phyloP scores from a whole-genome alignment of 1,284 basidiomycete genomes.

The Coriolopsis trogii region DNA sequence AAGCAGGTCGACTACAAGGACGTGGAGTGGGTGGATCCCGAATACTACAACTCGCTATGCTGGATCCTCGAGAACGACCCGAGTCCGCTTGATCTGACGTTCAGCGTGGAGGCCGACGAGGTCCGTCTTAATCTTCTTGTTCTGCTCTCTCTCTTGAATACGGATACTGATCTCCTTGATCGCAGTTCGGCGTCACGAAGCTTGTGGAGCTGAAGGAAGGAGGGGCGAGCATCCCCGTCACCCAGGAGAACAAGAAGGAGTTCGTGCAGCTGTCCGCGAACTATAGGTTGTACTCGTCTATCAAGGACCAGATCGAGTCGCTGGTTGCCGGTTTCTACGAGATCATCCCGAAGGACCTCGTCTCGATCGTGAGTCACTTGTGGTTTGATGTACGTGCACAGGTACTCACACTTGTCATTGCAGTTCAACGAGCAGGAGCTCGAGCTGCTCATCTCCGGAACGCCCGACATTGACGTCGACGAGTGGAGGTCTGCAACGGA shows the following conservation, averaged over 20 bases:
- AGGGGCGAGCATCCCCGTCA: constrained; percentile 83
- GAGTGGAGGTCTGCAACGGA: constrained; percentile 97
- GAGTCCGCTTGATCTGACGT: constrained; percentile 81
- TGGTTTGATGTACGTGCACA: too few species aligned
- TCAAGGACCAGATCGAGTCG: constrained; percentile 95
- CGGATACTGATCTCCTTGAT: not conserved
- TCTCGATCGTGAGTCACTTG: constrained; percentile 68
- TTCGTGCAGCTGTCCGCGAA: constrained; percentile 93
- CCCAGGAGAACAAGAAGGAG: constrained; percentile 95
- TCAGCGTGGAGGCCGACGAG: constrained; percentile 92
- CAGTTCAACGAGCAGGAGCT: constrained; percentile 98
- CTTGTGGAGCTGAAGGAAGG: constrained; percentile 86
- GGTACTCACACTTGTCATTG: constrained; percentile 35
- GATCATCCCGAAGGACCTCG: constrained; percentile 87
- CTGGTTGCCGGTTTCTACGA: constrained; percentile 95
- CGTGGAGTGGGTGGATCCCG: constrained; percentile 95
- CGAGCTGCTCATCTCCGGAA: constrained; percentile 95
- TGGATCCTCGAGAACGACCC: constrained; percentile 95
- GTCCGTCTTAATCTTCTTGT: too few species aligned
- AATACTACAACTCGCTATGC: constrained; percentile 92
- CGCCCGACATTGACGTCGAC: constrained; percentile 98
- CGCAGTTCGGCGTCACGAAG: constrained; percentile 86
- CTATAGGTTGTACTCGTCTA: constrained; percentile 92
- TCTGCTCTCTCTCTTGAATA: too few species aligned
- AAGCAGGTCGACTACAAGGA: constrained; percentile 93